These are phyloP conservation scores for Biscutella auriculata DNA, from an alignment of 441 rosid species.

Conservation along the genomic window DNA sequence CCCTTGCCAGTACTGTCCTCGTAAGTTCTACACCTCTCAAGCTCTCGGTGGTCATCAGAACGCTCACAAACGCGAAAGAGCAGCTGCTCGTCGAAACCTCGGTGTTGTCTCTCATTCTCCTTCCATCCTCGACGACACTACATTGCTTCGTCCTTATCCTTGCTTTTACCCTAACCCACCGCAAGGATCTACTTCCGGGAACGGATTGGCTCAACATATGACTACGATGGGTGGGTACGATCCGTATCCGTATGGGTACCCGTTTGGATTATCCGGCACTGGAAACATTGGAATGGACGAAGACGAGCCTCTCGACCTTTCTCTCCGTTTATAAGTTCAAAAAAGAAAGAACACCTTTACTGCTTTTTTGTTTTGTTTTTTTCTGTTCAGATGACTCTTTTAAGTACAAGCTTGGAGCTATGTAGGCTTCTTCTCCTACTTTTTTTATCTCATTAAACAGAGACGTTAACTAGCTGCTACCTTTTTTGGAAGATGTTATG, in stretches of 20 bases:
- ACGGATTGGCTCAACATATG: slow-evolving; percentile 8
- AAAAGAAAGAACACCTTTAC: too few species aligned
- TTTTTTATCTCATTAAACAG: background rate
- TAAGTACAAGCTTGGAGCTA: slow-evolving; percentile 17
- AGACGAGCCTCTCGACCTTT: slow-evolving; percentile 43
- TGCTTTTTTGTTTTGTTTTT: background rate
- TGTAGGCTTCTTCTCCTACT: too few species aligned
- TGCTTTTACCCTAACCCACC: slow-evolving; percentile 7
- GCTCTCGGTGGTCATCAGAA: slow-evolving; percentile 96
- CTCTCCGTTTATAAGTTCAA: slow-evolving; percentile 53
- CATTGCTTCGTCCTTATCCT: slow-evolving; percentile 10
- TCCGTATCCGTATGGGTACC: background rate
- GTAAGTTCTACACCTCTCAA: slow-evolving; percentile 85
- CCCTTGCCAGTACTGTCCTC: slow-evolving; percentile 69
- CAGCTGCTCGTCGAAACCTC: slow-evolving; percentile 55
- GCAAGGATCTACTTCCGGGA: background rate
- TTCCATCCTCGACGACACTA: background rate
- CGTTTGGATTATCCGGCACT: slow-evolving; percentile 5
- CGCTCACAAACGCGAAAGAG: slow-evolving; percentile 92
- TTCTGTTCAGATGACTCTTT: background rate
- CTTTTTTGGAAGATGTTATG: background rate
- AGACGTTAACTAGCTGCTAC: background rate
- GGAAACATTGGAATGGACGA: slow-evolving; percentile 19
- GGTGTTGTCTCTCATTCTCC: slow-evolving; percentile 12
- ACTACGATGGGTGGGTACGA: slow-evolving; percentile 1